Percentiles rank a stretch among this genome's conserved stretches.
Conservation (phyloP, 768 basidiomycete species). For the Leccinum subtestaceum region DNA sequence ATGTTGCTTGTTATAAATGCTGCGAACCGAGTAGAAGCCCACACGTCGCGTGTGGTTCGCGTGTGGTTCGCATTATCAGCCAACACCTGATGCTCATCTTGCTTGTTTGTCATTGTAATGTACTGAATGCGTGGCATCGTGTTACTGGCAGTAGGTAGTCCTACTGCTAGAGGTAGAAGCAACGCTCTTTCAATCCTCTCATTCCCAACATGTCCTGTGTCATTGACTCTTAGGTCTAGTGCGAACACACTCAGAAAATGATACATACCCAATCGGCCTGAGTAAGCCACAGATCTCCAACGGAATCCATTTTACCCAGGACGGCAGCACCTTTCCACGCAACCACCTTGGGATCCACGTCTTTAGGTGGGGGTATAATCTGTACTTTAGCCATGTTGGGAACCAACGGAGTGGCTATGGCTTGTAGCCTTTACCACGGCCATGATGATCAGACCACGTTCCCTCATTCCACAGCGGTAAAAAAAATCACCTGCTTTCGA, state of each 20-base stretch:
- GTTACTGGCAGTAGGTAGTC: background rate
- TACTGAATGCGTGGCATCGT: constrained; percentile 1
- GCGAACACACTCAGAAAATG: constrained; percentile 1
- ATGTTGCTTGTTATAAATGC: constrained; percentile 12
- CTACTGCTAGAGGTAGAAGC: constrained; percentile 68
- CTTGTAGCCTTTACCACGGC: constrained; percentile 50
- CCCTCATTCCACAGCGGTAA: background rate
- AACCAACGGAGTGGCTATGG: constrained; percentile 79
- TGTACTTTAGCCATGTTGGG: constrained; percentile 84
- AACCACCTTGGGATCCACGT: constrained; percentile 85
- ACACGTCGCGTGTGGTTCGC: constrained; percentile 3
- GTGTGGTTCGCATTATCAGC: constrained; percentile 1
- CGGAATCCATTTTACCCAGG: constrained; percentile 87
- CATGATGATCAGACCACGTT: constrained; percentile 5
- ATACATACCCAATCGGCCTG: constrained; percentile 78
- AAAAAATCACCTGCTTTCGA: constrained; percentile 74
- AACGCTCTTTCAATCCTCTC: constrained; percentile 77
- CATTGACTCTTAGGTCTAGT: constrained; percentile 4
- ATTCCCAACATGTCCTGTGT: constrained; percentile 72
- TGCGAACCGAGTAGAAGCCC: constrained; percentile 3
- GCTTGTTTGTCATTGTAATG: constrained; percentile 16
- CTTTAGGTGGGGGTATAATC: constrained; percentile 92
- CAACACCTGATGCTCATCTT: background rate
- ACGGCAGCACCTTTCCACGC: constrained; percentile 96
- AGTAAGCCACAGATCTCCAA: constrained; percentile 87